phyloP scores from a whole-genome alignment of 1,139 yeast genomes.

The Kluyveromyces sp. region DNA sequence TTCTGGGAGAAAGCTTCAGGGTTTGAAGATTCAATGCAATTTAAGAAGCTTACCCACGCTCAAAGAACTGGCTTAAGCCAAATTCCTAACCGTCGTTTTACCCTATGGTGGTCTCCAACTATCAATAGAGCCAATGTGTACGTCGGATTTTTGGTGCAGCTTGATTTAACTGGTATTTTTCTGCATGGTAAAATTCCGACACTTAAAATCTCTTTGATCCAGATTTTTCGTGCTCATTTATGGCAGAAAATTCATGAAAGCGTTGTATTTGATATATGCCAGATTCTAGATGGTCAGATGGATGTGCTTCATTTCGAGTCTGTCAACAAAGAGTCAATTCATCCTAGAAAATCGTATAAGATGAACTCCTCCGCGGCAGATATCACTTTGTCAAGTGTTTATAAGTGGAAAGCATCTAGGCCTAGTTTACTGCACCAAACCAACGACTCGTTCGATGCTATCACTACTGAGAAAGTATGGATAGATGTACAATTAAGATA shows the following conservation, averaged over 20 bases:
- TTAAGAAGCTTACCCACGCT: constrained; percentile 92
- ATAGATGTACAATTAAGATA: constrained; percentile 90
- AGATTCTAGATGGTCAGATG: constrained; percentile 81
- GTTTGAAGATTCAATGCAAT: constrained; percentile 91
- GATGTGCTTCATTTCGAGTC: constrained; percentile 77
- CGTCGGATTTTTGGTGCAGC: constrained; percentile 93
- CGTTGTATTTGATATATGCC: constrained; percentile 87
- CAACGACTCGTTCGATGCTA: constrained; percentile 44
- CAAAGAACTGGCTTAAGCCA: constrained; percentile 96
- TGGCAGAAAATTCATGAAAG: constrained; percentile 99
- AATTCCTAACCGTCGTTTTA: constrained; percentile 94
- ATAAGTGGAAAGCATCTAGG: constrained; percentile 76
- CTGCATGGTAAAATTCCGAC: constrained; percentile 98
- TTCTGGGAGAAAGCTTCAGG: constrained; percentile 99
- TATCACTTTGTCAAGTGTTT: constrained; percentile 65
- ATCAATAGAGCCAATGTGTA: constrained; percentile 96
- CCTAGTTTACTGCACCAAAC: constrained; percentile 73
- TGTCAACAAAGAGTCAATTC: constrained; percentile 88
- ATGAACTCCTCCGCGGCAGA: constrained; percentile 97
- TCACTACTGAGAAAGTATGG: constrained; percentile 71
- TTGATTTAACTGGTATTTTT: constrained; percentile 94
- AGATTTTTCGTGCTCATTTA: constrained; percentile 93
- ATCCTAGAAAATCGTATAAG: constrained; percentile 94
- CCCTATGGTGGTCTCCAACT: constrained; percentile 99
- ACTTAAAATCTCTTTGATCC: constrained; percentile 87